Percentiles rank a stretch among this genome's conserved stretches.
These are phyloP conservation scores for Trametes hirsuta DNA, from an alignment of 1,284 basidiomycete genomes.

Conservation along the genomic window DNA sequence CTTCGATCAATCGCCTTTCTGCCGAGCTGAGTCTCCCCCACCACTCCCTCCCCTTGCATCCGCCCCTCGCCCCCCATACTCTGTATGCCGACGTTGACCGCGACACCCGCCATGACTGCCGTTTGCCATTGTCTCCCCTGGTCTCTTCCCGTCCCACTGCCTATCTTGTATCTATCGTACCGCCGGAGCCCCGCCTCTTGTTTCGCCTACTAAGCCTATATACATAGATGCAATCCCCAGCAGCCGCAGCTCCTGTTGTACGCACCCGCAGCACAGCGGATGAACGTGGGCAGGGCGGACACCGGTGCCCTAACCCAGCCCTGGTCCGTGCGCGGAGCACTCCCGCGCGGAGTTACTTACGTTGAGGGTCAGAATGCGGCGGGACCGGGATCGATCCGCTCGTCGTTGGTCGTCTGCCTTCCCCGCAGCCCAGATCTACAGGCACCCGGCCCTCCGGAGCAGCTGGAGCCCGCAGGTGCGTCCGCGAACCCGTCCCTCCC, in stretches of 20 bases:
- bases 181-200: constrained; percentile 17
- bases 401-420: background rate
- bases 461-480: background rate
- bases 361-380: constrained; percentile 21
- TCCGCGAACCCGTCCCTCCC: background rate
- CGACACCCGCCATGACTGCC: constrained; percentile 19
- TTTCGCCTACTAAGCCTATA: constrained; percentile 26
- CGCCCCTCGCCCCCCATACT: background rate
- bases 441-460: constrained; percentile 6
- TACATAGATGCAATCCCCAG: constrained; percentile 23
- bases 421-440: constrained; percentile 6
- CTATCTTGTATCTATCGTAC: constrained; percentile 9
- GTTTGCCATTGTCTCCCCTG: background rate
- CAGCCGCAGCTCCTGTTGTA: background rate
- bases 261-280: background rate
- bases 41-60: constrained; percentile 10
- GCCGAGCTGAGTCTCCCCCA: constrained; percentile 8
- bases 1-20: constrained; percentile 18
- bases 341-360: constrained; percentile 11
- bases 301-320: constrained; percentile 4
- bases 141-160: background rate
- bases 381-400: constrained; percentile 13
- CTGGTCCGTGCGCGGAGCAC: constrained; percentile 23
- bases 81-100: constrained; percentile 23
- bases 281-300: background rate